phyloP scores from a whole-genome alignment of 1,139 yeast species.

The Saccharomycopsis hybrid region DNA sequence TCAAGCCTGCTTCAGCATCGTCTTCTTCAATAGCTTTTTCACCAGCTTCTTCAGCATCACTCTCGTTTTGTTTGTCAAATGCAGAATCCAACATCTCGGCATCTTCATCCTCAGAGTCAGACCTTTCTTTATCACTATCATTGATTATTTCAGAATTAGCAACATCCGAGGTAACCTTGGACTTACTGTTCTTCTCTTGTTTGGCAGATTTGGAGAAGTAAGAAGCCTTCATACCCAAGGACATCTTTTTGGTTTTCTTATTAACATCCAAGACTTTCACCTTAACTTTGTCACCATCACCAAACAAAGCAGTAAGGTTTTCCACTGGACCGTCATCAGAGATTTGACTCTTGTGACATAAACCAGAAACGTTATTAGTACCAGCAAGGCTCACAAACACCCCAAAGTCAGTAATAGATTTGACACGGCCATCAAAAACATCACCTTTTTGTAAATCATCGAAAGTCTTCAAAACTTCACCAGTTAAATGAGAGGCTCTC shows the following conservation, averaged over 20 bases:
- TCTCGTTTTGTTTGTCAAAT: conserved; percentile 24
- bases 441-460: conserved; percentile 67
- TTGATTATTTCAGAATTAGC: conserved; percentile 28
- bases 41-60: conserved; percentile 23
- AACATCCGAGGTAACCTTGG: conserved; percentile 27
- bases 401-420: conserved; percentile 80
- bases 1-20: conserved; percentile 26
- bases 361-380: conserved; percentile 69
- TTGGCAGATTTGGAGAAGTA: conserved; percentile 45
- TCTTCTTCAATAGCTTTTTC: conserved; percentile 22
- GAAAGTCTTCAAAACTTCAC: conserved; percentile 54
- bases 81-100: conserved; percentile 23
- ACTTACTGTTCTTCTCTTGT: conserved; percentile 28
- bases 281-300: conserved; percentile 85
- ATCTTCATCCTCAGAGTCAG: conserved; percentile 21
- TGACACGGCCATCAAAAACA: conserved; percentile 71
- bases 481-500: conserved; percentile 75
- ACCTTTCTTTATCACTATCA: conserved; percentile 24
- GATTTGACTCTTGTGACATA: conserved; percentile 82
- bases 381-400: conserved; percentile 80
- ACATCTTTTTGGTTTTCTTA: conserved; percentile 60
- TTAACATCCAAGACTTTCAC: conserved; percentile 68
- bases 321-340: conserved; percentile 58
- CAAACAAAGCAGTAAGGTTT: conserved; percentile 53
- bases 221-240: conserved; percentile 92